Percentiles rank a stretch among this genome's conserved stretches.
phyloP scores from a whole-genome alignment of 2,329 filamentous ascomycete species.

The Trichophyton verrucosum region DNA sequence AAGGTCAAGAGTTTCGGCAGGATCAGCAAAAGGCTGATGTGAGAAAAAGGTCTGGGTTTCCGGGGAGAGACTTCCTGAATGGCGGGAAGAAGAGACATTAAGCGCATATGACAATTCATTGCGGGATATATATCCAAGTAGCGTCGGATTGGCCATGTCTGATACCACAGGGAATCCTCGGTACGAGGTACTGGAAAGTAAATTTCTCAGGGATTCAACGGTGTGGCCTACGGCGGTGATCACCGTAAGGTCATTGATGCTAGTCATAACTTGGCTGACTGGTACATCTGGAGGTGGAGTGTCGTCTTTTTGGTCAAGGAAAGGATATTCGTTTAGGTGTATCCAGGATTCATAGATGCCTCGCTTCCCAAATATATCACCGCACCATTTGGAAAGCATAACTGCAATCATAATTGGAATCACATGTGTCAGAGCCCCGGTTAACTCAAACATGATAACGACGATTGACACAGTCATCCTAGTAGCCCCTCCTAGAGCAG shows the following conservation, averaged over 20 bases:
- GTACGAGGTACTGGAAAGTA: slow-evolving; percentile 63
- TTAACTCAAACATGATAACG: slow-evolving; percentile 98
- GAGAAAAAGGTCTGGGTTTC: slow-evolving; percentile 74
- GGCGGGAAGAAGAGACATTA: slow-evolving; percentile 43
- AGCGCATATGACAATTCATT: slow-evolving; percentile 79
- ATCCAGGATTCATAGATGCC: slow-evolving; percentile 99
- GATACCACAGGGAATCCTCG: slow-evolving; percentile 87
- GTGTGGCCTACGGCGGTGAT: slow-evolving; percentile 82
- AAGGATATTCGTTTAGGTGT: slow-evolving; percentile 87
- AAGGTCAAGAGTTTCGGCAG: slow-evolving; percentile 66
- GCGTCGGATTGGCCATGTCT: slow-evolving; percentile 60
- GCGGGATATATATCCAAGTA: slow-evolving; percentile 88
- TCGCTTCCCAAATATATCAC: slow-evolving; percentile 80
- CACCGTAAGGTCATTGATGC: slow-evolving; percentile 77
- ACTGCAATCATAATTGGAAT: slow-evolving; percentile 98
- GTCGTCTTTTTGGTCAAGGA: slow-evolving; percentile 83
- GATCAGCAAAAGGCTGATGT: slow-evolving; percentile 70
- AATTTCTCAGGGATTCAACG: slow-evolving; percentile 56
- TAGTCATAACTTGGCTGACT: slow-evolving; percentile 82
- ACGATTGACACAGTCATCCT: slow-evolving; percentile 97
- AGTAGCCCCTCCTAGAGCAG: slow-evolving; percentile 85
- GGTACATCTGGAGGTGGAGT: slow-evolving; percentile 66
- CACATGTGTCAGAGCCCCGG: slow-evolving; percentile 88
- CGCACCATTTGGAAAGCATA: slow-evolving; percentile 97
- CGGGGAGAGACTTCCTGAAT: slow-evolving; percentile 42